Base-by-base conservation (phyloP, 192 early-diverging fungal species). In the Coemansia sp. region DNA sequence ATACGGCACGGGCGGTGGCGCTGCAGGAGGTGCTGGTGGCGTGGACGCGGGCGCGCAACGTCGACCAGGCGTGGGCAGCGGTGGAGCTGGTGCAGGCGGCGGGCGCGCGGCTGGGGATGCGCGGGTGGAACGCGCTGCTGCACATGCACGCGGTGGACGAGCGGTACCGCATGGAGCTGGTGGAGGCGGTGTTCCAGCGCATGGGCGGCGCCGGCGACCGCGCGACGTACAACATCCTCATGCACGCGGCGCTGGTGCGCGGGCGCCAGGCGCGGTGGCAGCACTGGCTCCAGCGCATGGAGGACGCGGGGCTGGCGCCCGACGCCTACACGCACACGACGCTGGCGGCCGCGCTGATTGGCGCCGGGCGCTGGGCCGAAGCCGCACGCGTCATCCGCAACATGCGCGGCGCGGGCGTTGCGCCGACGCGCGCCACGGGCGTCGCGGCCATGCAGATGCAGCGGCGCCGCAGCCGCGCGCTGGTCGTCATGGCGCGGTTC, bases 121-220 rank as follows among this genome's bases (percentile, higher is more conserved):
- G 66, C 45, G 76, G 58, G 23, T 78, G 76, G 76, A 78, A 78
- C 55, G 70, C 63, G 38, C 41, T 78, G 31, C 52, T 78, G 36
- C 66, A 68, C 11, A 68, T 78, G 63, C 70, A 78, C 41, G 76
- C 76, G 26, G 47, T 59, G 14, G 76, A 78, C 37, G 59, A 55
- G 70, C 76, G 76, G 59, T 78, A 78, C 64, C 62, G 59, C 28
- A 57, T 58, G 42, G 62, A 48, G 23, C 60, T 73, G 59, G 63
- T 78, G 14, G 70, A 73, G 45, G 38, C 65, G 43, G 70, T 73
- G 16, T 37, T 65, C 5, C 34, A 18, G 52, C 66, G 76, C 16
- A 78, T 78, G 76, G 64, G 64, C 0, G 76, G 59, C 6, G 34
- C 43, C 9, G 39, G 18, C 3, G 70, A 73, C 42, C 56, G 18